These are phyloP conservation scores for Meyerozyma carpophila DNA, from an alignment of 1,139 yeast species.

Conservation along the genomic window DNA sequence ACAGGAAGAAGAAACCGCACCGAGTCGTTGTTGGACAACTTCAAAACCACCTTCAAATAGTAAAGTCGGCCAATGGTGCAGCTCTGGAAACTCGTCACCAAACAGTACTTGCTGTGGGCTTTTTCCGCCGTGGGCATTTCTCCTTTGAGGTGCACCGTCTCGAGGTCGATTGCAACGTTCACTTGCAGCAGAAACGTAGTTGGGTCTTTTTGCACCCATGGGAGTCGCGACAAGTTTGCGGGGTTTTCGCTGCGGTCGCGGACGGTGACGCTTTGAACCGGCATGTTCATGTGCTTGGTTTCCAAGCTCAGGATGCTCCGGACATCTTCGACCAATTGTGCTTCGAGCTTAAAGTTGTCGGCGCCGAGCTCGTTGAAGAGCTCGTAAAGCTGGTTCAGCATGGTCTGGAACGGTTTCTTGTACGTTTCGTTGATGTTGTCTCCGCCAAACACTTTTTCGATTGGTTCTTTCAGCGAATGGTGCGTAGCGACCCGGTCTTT, in stretches of 20 bases:
- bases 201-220: background rate
- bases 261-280: constrained; percentile 11
- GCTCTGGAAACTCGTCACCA: constrained; percentile 22
- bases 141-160: background rate
- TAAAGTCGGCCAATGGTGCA: constrained; percentile 19
- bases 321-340: constrained; percentile 26
- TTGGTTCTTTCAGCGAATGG: constrained; percentile 2
- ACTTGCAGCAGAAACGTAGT: background rate
- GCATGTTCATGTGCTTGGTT: constrained; percentile 24
- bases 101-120: constrained; percentile 12
- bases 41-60: constrained; percentile 13
- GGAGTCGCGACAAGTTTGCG: background rate
- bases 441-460: constrained; percentile 10
- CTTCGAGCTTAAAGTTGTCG: constrained; percentile 25
- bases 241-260: background rate
- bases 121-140: background rate
- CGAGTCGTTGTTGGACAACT: constrained; percentile 14
- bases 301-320: constrained; percentile 22
- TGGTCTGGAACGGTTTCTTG: constrained; percentile 16
- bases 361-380: constrained; percentile 18
- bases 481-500: constrained; percentile 7
- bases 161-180: background rate
- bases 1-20: constrained; percentile 4
- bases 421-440: constrained; percentile 24
- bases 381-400: constrained; percentile 16